These are phyloP conservation scores for Cardamine resedifolia DNA, from an alignment of 345 rosid genomes.

Conservation along the genomic window DNA sequence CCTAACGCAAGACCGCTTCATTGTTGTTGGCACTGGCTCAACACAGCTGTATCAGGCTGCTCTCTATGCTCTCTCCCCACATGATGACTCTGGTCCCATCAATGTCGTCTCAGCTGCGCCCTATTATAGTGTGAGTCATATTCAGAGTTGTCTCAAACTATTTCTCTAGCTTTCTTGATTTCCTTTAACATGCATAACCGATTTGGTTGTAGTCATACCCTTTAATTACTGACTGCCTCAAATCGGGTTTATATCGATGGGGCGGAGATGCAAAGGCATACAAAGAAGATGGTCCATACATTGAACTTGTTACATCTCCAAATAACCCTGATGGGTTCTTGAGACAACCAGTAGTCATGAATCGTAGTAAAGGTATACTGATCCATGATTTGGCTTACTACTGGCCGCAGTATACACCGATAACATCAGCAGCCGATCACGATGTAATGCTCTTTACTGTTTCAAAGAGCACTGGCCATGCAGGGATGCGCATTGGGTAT, in stretches of 20 bases:
- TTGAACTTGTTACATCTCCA: conserved; percentile 93
- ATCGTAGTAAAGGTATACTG: conserved; percentile 60
- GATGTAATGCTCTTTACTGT: conserved; percentile 81
- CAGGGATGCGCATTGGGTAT: conserved; percentile 95
- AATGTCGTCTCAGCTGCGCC: conserved; percentile 85
- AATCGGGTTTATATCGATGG: conserved; percentile 77
- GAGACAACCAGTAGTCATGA: conserved; percentile 71
- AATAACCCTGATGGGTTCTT: conserved; percentile 84
- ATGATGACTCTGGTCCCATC: conserved; percentile 56
- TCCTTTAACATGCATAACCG: not conserved
- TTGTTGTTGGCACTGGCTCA: conserved; percentile 92
- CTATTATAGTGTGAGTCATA: conserved; percentile 65
- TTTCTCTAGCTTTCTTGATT: not conserved
- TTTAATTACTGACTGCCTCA: conserved; percentile 68
- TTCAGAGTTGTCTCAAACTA: not conserved
- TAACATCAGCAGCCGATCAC: conserved; percentile 64
- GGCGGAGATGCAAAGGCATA: conserved; percentile 78
- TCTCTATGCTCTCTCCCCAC: conserved; percentile 70
- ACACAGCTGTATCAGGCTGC: conserved; percentile 87
- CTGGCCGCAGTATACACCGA: conserved; percentile 95
- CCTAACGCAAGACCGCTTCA: conserved; percentile 55
- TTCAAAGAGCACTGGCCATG: conserved; percentile 89
- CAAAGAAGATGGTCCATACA: conserved; percentile 58
- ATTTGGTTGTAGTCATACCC: conserved; percentile 70
- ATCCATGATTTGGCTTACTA: conserved; percentile 92